Evolutionary conservation across 2,329 filamentous ascomycete genomes (phyloP).

Genomic region (Diaporthe sp.): DNA sequence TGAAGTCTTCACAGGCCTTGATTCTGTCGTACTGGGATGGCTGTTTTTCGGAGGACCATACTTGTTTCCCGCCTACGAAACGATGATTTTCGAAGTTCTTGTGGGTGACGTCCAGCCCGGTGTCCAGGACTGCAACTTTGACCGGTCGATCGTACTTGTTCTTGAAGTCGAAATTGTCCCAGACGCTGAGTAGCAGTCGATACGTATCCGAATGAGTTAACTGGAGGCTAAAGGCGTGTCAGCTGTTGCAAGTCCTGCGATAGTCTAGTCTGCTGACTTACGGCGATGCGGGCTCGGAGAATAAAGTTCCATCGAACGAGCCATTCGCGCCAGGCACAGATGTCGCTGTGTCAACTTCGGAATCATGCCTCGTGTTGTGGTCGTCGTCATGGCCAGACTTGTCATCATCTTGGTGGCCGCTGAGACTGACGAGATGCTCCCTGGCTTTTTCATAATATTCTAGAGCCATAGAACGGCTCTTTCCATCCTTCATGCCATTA

Average conservation of each 20-base stretch:
- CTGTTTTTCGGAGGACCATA: background rate
- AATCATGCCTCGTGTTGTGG: background rate
- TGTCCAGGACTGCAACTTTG: conserved; percentile 10
- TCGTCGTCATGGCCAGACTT: too few species aligned
- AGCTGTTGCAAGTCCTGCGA: background rate
- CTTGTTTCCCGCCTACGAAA: background rate
- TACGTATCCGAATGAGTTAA: background rate
- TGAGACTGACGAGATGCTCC: background rate
- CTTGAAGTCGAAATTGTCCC: conserved; percentile 10
- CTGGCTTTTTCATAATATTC: background rate
- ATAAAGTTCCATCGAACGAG: conserved; percentile 3
- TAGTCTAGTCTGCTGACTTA: background rate
- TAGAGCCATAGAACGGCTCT: background rate
- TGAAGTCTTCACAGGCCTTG: conserved; percentile 2
- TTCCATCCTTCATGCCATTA: background rate
- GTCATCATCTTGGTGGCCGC: background rate
- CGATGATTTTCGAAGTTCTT: background rate
- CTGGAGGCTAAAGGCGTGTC: background rate
- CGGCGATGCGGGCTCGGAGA: background rate
- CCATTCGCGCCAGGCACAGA: background rate
- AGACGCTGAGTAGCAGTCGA: background rate
- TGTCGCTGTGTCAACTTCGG: background rate
- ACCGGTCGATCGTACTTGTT: background rate
- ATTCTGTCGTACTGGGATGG: conserved; percentile 1
- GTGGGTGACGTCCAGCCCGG: background rate